A percentile compares a stretch with the other conserved stretches of the same genome.
Conservation (phyloP, 352 stramenopile genomes). For the Pythium rishiriense region DNA sequence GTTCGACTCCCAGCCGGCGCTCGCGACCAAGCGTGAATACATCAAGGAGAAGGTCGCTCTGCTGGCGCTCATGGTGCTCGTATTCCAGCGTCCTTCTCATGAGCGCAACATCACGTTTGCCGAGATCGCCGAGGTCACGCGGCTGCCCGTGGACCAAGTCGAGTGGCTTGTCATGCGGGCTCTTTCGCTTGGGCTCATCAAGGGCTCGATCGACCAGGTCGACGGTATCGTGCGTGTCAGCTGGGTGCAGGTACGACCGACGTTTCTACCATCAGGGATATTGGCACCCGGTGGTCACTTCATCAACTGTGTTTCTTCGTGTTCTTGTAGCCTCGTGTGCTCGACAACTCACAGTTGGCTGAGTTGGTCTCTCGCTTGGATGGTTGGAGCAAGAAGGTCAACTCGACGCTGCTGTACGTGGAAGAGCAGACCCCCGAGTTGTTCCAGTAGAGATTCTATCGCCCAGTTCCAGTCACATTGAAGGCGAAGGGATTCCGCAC, state of each 20-base stretch:
- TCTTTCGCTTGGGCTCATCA: conserved; percentile 95
- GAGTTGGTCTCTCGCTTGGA: conserved; percentile 74
- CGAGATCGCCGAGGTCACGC: conserved; percentile 91
- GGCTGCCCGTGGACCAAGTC: conserved; percentile 89
- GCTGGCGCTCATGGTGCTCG: conserved; percentile 95
- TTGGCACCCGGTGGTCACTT: too few relatives aligned
- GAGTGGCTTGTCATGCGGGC: conserved; percentile 99
- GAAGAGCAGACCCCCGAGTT: conserved; percentile 87
- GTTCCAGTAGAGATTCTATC: conserved; percentile 76
- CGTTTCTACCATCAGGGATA: background rate
- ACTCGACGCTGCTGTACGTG: conserved; percentile 80
- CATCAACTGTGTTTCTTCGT: background rate
- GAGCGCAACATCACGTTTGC: conserved; percentile 93
- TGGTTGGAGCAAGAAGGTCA: conserved; percentile 82
- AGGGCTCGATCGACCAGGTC: conserved; percentile 92
- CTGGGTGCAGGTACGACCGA: conserved; percentile 89
- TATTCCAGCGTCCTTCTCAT: conserved; percentile 94
- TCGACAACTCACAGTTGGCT: conserved; percentile 79
- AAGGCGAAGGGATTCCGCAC: too few relatives aligned
- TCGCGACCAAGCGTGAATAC: conserved; percentile 93
- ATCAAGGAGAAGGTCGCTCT: conserved; percentile 98
- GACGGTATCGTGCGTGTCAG: conserved; percentile 93
- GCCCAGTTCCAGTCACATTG: too few relatives aligned
- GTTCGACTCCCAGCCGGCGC: conserved; percentile 90
- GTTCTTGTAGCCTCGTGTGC: conserved; percentile 55